These are phyloP conservation scores for Ogataea thermomethanolica DNA, from an alignment of 805 yeast species.

Conservation along the genomic window DNA sequence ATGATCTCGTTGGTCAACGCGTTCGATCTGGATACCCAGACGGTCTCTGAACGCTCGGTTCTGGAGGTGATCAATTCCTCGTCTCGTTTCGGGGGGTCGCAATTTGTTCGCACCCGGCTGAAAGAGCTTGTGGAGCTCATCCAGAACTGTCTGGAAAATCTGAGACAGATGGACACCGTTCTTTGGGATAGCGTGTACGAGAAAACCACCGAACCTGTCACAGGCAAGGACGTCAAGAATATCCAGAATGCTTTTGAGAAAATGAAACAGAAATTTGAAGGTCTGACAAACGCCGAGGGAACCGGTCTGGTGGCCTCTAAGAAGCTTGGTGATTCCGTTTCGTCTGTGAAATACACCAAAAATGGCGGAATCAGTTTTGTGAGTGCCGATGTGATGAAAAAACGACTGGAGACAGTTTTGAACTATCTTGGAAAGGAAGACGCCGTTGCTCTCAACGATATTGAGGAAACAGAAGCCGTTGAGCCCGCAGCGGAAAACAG, in stretches of 20 bases:
- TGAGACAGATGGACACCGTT: constrained; percentile 37
- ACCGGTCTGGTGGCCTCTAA: neutral
- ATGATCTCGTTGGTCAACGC: constrained; percentile 51
- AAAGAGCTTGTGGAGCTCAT: constrained; percentile 59
- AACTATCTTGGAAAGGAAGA: constrained; percentile 16
- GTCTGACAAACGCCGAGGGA: neutral
- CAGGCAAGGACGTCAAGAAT: constrained; percentile 17
- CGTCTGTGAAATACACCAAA: constrained; percentile 22
- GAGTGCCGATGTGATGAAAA: constrained; percentile 9
- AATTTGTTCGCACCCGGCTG: constrained; percentile 49
- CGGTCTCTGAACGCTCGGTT: constrained; percentile 58
- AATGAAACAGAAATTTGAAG: constrained; percentile 21
- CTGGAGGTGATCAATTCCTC: constrained; percentile 44
- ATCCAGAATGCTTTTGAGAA: constrained; percentile 23
- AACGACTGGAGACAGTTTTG: constrained; percentile 18
- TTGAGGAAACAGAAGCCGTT: neutral
- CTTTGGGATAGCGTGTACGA: constrained; percentile 31
- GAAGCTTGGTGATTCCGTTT: constrained; percentile 3
- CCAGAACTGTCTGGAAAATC: constrained; percentile 35
- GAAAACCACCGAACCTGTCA: constrained; percentile 13
- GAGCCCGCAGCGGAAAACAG: neutral
- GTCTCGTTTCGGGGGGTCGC: constrained; percentile 42
- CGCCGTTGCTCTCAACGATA: constrained; percentile 17
- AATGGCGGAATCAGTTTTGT: constrained; percentile 17
- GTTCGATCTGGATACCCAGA: constrained; percentile 30